These are phyloP conservation scores for Saccharomycopsis javanensis DNA, from an alignment of 805 yeast species.

Conservation along the genomic window DNA sequence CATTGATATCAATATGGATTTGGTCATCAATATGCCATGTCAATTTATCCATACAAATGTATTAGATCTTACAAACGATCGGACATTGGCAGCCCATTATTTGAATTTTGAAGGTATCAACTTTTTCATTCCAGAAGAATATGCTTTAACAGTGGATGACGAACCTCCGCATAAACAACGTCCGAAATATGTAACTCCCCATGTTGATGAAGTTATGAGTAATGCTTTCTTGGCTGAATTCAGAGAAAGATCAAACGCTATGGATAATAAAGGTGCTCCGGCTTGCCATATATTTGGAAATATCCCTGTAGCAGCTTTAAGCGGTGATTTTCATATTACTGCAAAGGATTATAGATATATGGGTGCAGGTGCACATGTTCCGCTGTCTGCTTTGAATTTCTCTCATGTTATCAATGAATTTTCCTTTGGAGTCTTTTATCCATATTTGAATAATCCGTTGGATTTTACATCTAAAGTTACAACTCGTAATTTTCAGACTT, in stretches of 20 bases:
- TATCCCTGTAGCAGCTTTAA: conserved; percentile 75
- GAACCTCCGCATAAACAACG: conserved; percentile 22
- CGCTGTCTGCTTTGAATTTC: conserved; percentile 51
- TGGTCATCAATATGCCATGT: conserved; percentile 81
- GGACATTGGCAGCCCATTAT: conserved; percentile 67
- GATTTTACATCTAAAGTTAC: conserved; percentile 61
- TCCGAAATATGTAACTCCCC: conserved; percentile 36
- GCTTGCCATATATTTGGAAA: conserved; percentile 84
- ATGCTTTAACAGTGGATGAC: conserved; percentile 35
- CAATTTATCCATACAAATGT: conserved; percentile 64
- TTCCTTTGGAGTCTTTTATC: conserved; percentile 85
- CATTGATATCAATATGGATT: conserved; percentile 65
- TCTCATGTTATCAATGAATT: conserved; percentile 80
- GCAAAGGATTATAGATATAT: conserved; percentile 62
- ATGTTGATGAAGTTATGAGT: conserved; percentile 54
- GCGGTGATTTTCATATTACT: conserved; percentile 78
- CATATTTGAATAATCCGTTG: conserved; percentile 78
- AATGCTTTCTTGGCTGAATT: conserved; percentile 62
- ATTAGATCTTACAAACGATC: conserved; percentile 67
- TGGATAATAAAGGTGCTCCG: conserved; percentile 44
- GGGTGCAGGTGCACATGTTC: conserved; percentile 37
- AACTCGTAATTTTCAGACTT: conserved; percentile 38
- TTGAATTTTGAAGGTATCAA: conserved; percentile 58
- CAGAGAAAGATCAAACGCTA: conserved; percentile 31
- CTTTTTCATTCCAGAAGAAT: conserved; percentile 45